phyloP scores from a whole-genome alignment of 768 basidiomycete genomes.

The Podaxis rugospora region DNA sequence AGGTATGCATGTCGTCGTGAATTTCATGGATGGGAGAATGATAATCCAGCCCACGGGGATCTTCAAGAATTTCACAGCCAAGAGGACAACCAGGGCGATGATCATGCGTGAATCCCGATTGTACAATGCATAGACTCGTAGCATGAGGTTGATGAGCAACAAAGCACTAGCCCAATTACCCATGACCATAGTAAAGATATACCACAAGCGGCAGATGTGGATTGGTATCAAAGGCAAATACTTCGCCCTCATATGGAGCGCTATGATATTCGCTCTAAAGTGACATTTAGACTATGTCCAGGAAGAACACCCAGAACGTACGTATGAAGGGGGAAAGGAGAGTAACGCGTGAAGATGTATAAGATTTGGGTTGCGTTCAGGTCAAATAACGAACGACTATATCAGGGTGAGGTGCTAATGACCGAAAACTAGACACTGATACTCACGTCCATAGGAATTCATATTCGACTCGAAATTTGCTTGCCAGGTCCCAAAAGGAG shows the following conservation, averaged over 20 bases:
- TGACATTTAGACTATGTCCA: background rate
- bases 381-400: background rate
- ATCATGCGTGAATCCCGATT: background rate
- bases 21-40: background rate
- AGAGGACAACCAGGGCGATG: background rate
- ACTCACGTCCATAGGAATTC: background rate
- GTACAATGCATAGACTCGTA: background rate
- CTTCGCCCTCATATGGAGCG: background rate
- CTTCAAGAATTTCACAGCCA: background rate
- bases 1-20: background rate
- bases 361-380: background rate
- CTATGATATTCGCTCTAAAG: background rate
- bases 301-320: background rate
- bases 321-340: background rate
- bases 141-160: background rate
- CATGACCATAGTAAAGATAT: background rate
- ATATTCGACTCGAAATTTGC: background rate
- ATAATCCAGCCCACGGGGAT: background rate
- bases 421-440: background rate
- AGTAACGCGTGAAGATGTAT: conserved; percentile 2
- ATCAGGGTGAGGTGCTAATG: background rate
- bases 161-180: background rate
- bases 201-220: background rate
- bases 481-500: background rate
- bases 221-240: background rate